phyloP scores from a whole-genome alignment of 2,329 filamentous ascomycete genomes.

The Dactylellina leptospora region DNA sequence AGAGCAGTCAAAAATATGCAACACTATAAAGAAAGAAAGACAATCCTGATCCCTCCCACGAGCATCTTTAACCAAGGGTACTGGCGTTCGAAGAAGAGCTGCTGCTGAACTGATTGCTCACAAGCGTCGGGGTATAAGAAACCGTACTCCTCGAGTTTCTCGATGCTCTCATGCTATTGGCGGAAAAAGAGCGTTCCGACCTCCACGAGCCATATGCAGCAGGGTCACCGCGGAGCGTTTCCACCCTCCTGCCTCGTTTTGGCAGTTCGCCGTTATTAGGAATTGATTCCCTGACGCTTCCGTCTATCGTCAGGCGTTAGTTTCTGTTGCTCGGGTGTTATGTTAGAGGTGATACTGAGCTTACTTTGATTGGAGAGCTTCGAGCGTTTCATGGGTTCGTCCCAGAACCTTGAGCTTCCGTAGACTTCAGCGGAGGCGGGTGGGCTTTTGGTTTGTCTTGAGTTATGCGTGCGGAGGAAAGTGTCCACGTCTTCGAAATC shows the following conservation, averaged over 20 bases:
- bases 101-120: background rate
- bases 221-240: background rate
- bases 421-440: background rate
- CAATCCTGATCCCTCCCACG: no score
- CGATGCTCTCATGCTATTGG: background rate
- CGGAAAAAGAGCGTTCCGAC: background rate
- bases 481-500: background rate
- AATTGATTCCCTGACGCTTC: background rate
- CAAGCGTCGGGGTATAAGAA: background rate
- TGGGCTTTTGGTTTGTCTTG: background rate
- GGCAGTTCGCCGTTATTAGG: background rate
- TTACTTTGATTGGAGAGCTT: background rate
- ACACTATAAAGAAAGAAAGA: no score
- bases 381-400: background rate
- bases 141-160: background rate
- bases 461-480: background rate
- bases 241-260: background rate
- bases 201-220: background rate
- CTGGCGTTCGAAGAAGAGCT: background rate
- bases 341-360: background rate
- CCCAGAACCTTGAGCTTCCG: background rate
- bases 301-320: background rate
- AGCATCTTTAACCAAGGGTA: no score
- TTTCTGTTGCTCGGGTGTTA: background rate
- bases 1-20: no score